These are phyloP conservation scores for Ogataea hybrid DNA, from an alignment of 1,139 yeast genomes.

Conservation along the genomic window DNA sequence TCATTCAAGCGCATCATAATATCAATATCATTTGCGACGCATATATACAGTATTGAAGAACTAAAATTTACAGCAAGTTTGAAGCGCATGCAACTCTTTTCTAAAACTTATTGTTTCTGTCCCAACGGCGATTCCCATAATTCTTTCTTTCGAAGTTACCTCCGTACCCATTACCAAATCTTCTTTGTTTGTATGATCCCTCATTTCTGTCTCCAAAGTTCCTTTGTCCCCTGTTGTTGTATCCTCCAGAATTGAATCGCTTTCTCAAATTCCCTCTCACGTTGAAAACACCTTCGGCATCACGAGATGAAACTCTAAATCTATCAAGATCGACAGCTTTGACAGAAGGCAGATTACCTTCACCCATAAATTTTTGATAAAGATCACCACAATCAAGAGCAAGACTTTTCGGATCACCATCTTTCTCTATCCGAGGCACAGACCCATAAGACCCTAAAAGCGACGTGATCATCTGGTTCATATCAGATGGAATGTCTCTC, in stretches of 20 bases:
- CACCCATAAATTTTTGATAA: slow-evolving; percentile 24
- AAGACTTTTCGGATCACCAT: slow-evolving; percentile 21
- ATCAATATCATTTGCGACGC: neutral
- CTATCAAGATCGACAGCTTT: slow-evolving; percentile 9
- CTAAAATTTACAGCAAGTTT: slow-evolving; percentile 3
- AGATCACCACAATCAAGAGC: slow-evolving; percentile 27
- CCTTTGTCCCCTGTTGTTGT: neutral
- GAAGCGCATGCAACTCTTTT: neutral
- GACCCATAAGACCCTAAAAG: slow-evolving; percentile 36
- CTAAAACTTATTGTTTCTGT: slow-evolving; percentile 1
- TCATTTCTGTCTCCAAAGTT: neutral
- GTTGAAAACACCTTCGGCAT: slow-evolving; percentile 18
- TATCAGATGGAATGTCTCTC: slow-evolving; percentile 17
- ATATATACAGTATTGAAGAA: neutral
- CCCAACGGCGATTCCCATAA: slow-evolving; percentile 11
- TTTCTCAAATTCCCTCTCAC: slow-evolving; percentile 7
- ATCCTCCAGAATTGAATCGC: neutral
- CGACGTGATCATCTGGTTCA: slow-evolving; percentile 33
- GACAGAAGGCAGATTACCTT: slow-evolving; percentile 15
- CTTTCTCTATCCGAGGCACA: slow-evolving; percentile 29
- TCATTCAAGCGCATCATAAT: neutral
- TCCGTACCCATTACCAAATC: slow-evolving; percentile 3
- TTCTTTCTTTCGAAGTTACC: slow-evolving; percentile 10
- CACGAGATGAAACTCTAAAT: slow-evolving; percentile 6
- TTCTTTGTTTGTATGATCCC: neutral